Evolutionary conservation across 208 protist genomes (phyloP), one percentile per base, ranked within the genome.

Genomic region (Tritrichomonas musculus): DNA sequence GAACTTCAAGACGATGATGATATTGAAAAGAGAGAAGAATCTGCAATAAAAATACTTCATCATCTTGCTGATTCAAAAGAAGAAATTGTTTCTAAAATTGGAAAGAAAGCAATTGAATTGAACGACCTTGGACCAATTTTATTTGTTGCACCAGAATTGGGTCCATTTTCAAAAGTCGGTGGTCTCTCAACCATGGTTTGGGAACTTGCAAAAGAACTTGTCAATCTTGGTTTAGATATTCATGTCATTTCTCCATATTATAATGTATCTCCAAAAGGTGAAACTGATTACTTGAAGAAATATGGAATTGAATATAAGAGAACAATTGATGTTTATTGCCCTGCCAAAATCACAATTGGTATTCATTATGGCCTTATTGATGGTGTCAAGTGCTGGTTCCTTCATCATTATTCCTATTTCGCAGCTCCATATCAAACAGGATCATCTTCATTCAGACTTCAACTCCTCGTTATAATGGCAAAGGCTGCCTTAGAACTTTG

Each of bases 211-310:
- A 88, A 88, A 47, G 77, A 88, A 88, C 30, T 88, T 9, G 77
- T 88, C 41, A 33, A 53, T 20, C 25, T 88, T 27, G 77, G 77
- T 39, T 13, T 88, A 5, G 77, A 88, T 88, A 47, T 88, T 17
- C 47, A 44, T 49, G 77, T 88, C 41, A 88, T 88, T 39, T 88
- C 77, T 39, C 77, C 77, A 88, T 88, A 88, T n/a, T 88, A 88
- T n/a, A 88, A 88, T n/a, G 47, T 88, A 5, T 20, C 14, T 57
- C 77, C 77, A 60, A 88, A 88, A 30, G 77, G 77, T 57, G 77
- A 88, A 47, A 88, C 77, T 39, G 47, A 88, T 49, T 88, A 88
- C n/a, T 36, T 88, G 17, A 88, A 44, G 14, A 88, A 88, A 36
- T 88, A 47, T 44, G 77, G 47, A 22, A 57, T 88, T 27, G 47